A percentile compares a stretch with the other conserved stretches of the same genome.
Conservation (phyloP, 2,329 filamentous ascomycete genomes). For the Xylaria sp. region DNA sequence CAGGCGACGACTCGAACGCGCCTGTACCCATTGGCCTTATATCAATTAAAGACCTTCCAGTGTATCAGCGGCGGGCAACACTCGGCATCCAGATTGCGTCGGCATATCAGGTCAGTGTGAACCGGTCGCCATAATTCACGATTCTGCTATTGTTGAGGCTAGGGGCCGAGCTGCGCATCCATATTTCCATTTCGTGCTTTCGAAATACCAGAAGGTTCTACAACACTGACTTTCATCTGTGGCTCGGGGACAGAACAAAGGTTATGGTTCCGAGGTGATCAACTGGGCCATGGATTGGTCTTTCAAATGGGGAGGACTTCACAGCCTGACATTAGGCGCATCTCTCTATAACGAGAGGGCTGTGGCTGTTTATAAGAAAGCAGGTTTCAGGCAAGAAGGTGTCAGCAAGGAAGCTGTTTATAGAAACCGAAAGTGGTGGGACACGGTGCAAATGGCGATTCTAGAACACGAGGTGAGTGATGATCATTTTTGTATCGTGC, state of each 20-base stretch:
- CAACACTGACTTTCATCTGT: conserved; percentile 44
- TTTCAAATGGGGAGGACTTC: conserved; percentile 58
- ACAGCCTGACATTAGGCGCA: conserved; percentile 56
- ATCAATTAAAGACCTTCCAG: not conserved
- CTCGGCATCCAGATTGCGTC: conserved; percentile 24
- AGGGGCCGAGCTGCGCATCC: not conserved
- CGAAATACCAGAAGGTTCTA: conserved; percentile 42
- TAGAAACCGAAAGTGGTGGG: conserved; percentile 56
- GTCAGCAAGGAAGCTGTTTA: conserved; percentile 56
- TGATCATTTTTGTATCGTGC: conserved; percentile 33
- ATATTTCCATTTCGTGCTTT: conserved; percentile 46
- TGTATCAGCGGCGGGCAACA: conserved; percentile 30
- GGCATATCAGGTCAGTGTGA: conserved; percentile 23
- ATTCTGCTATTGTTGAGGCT: conserved; percentile 2
- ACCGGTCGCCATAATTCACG: not conserved
- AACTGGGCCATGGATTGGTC: conserved; percentile 60
- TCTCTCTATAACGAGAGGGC: conserved; percentile 58
- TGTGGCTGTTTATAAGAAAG: conserved; percentile 55
- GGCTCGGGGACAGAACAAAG: conserved; percentile 51
- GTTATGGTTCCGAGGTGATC: conserved; percentile 61
- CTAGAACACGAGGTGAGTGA: conserved; percentile 50
- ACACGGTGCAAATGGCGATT: conserved; percentile 52
- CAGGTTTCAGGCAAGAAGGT: conserved; percentile 60
- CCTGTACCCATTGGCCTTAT: conserved; percentile 22
- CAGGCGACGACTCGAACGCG: conserved; percentile 19